Base-by-base conservation (phyloP, 768 basidiomycete species). In the Leccinum arenicola region DNA sequence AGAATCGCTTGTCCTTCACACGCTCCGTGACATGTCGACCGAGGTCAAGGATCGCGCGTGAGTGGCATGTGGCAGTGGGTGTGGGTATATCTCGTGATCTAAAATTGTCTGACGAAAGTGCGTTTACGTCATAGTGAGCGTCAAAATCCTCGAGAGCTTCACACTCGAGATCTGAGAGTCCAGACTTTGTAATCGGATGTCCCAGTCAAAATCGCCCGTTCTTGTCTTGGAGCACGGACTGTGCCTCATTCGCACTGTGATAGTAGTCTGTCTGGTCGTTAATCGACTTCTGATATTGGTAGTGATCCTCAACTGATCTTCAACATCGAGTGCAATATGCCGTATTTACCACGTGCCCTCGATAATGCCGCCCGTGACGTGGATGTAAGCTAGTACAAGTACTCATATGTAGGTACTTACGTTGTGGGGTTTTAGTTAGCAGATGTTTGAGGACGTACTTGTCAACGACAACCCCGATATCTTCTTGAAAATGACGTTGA, bases 291-390 rank as follows among this genome's bases (percentile, higher is more conserved):
- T 55, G 52, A 63, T 51, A 52, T 15, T 52, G 55, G 65, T 43
- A 71, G 62, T 61, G 70, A 70, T 70, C 68, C 66, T 67, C 68
- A 61, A 69, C 60, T 61, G 68, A 70, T 69, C 61, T 70, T 68
- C 66, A 58, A 35, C 50, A 45, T 60, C 57, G 49, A 54, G 45
- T 25, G 10, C 48, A 12, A 35, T 43, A 54, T 64, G 67, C 62
- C 62, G 62, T 64, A 64, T 50, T 38, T 53, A 4, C 50, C 60
- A 66, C 48, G 47, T 61, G 33, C 43, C 25, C 25, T 55, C 21
- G 31, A 52, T 38, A 19, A 53, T 62, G 25, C 35, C 17, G 15
- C 25, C 54, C 33, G 25, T 52, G 23, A 57, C 21, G n/a, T 50
- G 58, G 49, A 19, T 31, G 47, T 21, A 56, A n/a, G 17, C 25